Evolutionary conservation across 164 flowering plant species (phyloP).

Genomic region (Euptelea pleiosperma): DNA sequence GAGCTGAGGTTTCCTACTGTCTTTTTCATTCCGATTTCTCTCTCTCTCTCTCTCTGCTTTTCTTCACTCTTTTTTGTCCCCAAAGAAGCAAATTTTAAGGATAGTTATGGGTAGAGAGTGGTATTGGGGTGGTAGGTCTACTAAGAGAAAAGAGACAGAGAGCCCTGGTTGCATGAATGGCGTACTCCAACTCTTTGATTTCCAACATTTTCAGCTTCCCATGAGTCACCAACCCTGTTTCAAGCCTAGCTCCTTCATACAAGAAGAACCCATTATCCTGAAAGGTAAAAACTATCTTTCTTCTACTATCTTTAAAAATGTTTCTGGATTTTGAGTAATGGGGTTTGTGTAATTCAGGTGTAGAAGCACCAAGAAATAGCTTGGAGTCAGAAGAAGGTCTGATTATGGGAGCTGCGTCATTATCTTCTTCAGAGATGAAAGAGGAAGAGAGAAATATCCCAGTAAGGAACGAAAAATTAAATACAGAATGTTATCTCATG

Average conservation of each 20-base stretch:
- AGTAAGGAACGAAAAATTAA: constrained; percentile 41
- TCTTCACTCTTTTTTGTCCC: constrained; percentile 4
- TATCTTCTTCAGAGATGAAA: constrained; percentile 22
- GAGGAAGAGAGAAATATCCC: constrained; percentile 41
- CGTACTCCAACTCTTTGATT: constrained; percentile 65
- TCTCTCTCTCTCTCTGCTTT: not conserved
- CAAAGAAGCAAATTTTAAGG: not conserved
- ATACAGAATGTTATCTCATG: too few relatives aligned
- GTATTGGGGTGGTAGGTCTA: constrained; percentile 22
- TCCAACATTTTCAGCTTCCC: constrained; percentile 43
- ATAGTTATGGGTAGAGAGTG: constrained; percentile 46
- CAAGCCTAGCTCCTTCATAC: constrained; percentile 22
- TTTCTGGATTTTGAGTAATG: constrained; percentile 11
- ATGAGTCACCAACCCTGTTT: constrained; percentile 26
- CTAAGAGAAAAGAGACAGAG: constrained; percentile 12
- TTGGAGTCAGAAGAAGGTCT: constrained; percentile 47
- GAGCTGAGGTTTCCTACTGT: constrained; percentile 1
- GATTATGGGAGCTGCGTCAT: constrained; percentile 14
- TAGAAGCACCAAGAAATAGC: constrained; percentile 87
- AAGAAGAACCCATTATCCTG: constrained; percentile 23
- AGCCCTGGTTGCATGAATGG: constrained; percentile 64
- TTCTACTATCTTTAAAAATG: not conserved
- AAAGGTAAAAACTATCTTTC: constrained; percentile 32
- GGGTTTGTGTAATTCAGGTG: constrained; percentile 39
- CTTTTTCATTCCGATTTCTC: constrained; percentile 4